Base-by-base conservation (phyloP, 768 basidiomycete genomes). In the Panaeolus papilionaceus region DNA sequence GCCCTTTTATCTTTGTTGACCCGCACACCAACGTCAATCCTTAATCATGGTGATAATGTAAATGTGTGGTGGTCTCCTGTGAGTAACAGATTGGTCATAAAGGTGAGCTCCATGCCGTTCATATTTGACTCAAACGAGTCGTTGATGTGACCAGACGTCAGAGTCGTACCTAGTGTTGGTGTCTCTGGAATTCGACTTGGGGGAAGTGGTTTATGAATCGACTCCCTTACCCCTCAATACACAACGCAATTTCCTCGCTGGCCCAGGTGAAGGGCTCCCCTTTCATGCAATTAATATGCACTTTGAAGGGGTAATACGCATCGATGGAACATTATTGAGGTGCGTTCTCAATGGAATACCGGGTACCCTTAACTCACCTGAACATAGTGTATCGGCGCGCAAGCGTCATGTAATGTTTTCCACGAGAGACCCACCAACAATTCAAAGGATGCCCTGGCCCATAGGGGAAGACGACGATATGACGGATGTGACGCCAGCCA, bases 381-480 rank as follows among this genome's bases (percentile, higher is more conserved):
- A 44, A 39, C 64, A 16, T 67, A 95, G 94, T 68, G 87, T 94
- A 26, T 94, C 93, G 5, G 92, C 92, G 26, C 85, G 93, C 64
- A 88, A 83, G 73, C 79, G 88, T 62, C 84, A 88, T 76, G 82
- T 95, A 33, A 67, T 91, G 45, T 94, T 94, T 74, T 91, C 93
- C 2, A 94, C 93, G 0, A 82, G 80, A 70, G 86, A 82, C 65
- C 94, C 94, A 1, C 86, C 92, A 1, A 88, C 93, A 3, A 82
- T 95, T 33, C 94, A 95, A 72, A 87, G 90, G 26, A 92, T 95
- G 72, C 93, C 94, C 1, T 95, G 94, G 93, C 94, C 94, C 8
- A 76, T 79, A 40, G 81, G 84, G 40, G 80, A 85, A 37, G 78
- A 77, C 12, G 80, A 79, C 20, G 74, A 77, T 28, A 68, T 73